These are phyloP conservation scores for Annulohypoxylon truncatum DNA, from an alignment of 2,329 filamentous ascomycete species.

Conservation along the genomic window DNA sequence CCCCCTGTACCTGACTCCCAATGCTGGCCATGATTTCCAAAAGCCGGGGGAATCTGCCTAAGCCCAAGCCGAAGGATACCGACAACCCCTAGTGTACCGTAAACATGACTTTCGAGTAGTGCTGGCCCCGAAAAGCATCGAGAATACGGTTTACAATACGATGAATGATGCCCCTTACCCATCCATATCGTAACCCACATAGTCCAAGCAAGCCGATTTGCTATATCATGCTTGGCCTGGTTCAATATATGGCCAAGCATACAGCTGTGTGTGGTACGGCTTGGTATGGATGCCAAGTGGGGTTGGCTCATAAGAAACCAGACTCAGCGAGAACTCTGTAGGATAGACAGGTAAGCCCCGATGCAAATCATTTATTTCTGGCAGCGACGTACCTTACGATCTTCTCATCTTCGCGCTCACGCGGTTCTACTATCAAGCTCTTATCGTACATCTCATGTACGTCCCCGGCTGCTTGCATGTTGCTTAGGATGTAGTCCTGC, in stretches of 20 bases:
- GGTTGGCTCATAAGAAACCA: slow-evolving; percentile 64
- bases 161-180: slow-evolving; percentile 9
- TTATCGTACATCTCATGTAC: slow-evolving; percentile 99
- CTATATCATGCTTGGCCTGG: slow-evolving; percentile 18
- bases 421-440: slow-evolving; percentile 90
- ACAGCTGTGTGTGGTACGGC: slow-evolving; percentile 18
- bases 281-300: slow-evolving; percentile 6
- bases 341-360: slow-evolving; percentile 42
- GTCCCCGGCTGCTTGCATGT: slow-evolving; percentile 94
- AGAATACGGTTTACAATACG: not conserved
- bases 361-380: not conserved
- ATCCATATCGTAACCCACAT: slow-evolving; percentile 4
- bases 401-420: slow-evolving; percentile 98
- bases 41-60: not conserved
- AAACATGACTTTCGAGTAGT: slow-evolving; percentile 2
- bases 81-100: not conserved
- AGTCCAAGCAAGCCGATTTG: slow-evolving; percentile 5
- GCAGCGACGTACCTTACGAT: slow-evolving; percentile 85
- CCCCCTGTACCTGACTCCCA: not conserved
- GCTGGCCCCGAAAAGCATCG: not conserved
- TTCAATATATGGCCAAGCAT: slow-evolving; percentile 7
- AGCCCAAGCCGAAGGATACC: not conserved
- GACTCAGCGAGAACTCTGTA: slow-evolving; percentile 70
- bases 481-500: slow-evolving; percentile 95
- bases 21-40: slow-evolving; percentile 8